Percentiles rank a stretch among this genome's conserved stretches.
Conservation (phyloP, 257 asterid genomes). For the Solanum acaule region DNA sequence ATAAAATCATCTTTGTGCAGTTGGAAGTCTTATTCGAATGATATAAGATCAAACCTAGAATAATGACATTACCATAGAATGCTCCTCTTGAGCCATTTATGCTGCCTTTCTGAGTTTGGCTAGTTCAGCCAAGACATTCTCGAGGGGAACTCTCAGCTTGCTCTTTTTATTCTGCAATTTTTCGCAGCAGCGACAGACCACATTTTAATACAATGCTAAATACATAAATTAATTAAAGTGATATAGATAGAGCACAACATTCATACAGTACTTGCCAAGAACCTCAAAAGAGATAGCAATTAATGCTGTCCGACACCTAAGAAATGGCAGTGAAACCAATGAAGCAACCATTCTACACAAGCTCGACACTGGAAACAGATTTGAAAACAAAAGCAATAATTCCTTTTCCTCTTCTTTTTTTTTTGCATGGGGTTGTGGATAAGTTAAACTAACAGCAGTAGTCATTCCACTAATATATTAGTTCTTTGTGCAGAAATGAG, state of each 20-base stretch:
- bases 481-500: neutral
- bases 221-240: neutral
- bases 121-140: conserved; percentile 44
- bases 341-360: neutral
- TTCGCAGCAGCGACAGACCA: neutral
- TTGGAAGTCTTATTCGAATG: neutral
- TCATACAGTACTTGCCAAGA: neutral
- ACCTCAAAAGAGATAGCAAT: neutral
- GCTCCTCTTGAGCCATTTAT: neutral
- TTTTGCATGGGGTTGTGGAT: neutral
- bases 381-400: neutral
- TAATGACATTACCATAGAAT: neutral
- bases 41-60: neutral
- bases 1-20: neutral
- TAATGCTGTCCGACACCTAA: neutral
- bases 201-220: neutral
- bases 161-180: conserved; percentile 39
- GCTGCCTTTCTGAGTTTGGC: conserved; percentile 32
- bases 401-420: neutral
- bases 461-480: neutral
- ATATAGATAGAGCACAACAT: neutral
- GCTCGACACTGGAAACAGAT: neutral
- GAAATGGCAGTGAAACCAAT: neutral
- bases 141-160: conserved; percentile 51
- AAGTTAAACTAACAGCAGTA: neutral